These are phyloP conservation scores for Hemerocallis citrina DNA, from an alignment of 106 monocot genomes.

Conservation along the genomic window DNA sequence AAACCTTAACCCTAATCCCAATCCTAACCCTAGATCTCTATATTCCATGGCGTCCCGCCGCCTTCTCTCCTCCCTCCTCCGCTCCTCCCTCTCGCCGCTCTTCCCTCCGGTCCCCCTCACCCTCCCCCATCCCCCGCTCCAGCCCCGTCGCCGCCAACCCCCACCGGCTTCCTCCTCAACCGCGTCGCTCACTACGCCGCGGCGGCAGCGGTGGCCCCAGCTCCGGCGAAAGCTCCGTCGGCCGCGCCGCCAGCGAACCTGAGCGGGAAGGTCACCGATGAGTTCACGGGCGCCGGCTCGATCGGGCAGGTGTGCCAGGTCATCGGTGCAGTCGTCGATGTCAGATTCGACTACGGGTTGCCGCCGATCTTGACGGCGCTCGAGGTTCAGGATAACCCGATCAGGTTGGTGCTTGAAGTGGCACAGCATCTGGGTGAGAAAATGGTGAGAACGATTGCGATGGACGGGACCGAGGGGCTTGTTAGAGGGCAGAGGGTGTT, in stretches of 20 bases:
- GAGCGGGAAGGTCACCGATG: conserved; percentile 74
- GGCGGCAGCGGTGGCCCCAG: conserved; percentile 19
- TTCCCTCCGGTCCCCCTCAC: conserved; percentile 25
- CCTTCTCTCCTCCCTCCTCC: conserved; percentile 48
- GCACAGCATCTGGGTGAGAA: conserved; percentile 81
- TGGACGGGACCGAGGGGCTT: conserved; percentile 91
- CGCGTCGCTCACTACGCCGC: conserved; percentile 50
- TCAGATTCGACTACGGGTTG: conserved; percentile 47
- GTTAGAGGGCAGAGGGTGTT: conserved; percentile 71
- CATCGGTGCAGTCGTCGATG: conserved; percentile 71
- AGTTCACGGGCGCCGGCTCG: conserved; percentile 78
- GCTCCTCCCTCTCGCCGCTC: conserved; percentile 23
- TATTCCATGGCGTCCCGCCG: conserved; percentile 71
- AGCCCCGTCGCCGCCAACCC: conserved; percentile 35
- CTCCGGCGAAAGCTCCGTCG: neutral
- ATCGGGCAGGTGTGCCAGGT: conserved; percentile 70
- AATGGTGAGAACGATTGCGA: conserved; percentile 64
- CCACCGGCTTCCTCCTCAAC: conserved; percentile 50
- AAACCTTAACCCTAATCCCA: conserved; percentile 1
- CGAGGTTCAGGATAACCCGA: conserved; percentile 52
- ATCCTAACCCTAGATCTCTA: neutral
- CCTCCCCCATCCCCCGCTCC: conserved; percentile 18
- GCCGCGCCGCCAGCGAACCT: neutral
- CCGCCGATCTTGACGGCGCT: conserved; percentile 65
- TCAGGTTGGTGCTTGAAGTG: conserved; percentile 78